Evolutionary conservation across 2,329 filamentous ascomycete species (phyloP).

Genomic region (Lachnellula hyalina): DNA sequence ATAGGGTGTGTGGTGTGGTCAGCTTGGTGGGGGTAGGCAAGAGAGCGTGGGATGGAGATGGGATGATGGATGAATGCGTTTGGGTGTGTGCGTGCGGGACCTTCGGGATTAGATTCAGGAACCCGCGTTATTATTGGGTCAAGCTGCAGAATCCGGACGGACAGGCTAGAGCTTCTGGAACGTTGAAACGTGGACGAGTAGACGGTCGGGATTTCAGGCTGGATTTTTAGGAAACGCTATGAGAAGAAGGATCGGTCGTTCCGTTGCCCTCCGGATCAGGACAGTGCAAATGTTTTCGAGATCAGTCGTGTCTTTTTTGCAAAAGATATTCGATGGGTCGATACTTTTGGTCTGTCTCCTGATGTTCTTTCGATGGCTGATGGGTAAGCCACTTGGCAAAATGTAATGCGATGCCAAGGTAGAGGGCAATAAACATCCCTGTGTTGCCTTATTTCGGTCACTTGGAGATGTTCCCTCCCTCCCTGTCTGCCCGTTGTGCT

Average conservation of each 20-base stretch:
- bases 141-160: background rate
- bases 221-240: background rate
- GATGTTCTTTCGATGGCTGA: background rate
- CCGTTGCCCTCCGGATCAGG: background rate
- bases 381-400: background rate
- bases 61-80: too few species aligned
- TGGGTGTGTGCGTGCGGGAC: too few species aligned
- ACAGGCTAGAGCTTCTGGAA: background rate
- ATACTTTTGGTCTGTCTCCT: background rate
- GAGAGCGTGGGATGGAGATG: too few species aligned
- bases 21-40: too few species aligned
- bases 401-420: background rate
- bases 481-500: background rate
- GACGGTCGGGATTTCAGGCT: background rate
- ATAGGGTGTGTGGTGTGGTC: too few species aligned
- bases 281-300: too few species aligned
- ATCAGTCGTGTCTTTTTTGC: too few species aligned
- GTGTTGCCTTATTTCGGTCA: background rate
- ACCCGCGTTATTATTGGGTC: background rate
- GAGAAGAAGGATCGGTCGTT: background rate
- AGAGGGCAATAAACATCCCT: background rate
- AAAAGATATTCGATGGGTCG: background rate
- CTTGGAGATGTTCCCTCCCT: background rate
- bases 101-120: background rate
- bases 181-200: slow-evolving; percentile 2